Evolutionary conservation across 1,139 yeast genomes (phyloP).

Genomic region (Pichia sp.): DNA sequence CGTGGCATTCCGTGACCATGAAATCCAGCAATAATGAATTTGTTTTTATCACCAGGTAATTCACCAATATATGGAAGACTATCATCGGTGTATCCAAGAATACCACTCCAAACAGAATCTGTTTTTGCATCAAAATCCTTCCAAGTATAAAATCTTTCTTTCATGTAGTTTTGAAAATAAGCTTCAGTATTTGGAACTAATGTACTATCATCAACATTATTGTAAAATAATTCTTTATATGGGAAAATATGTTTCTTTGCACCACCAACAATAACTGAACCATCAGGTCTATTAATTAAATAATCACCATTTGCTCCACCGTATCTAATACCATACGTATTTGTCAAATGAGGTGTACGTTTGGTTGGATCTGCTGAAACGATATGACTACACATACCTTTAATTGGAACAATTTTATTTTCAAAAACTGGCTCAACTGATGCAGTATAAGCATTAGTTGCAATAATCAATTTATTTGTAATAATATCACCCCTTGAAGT

Average conservation of each 20-base stretch:
- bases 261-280: slow-evolving; percentile 29
- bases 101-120: slow-evolving; percentile 25
- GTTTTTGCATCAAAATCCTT: slow-evolving; percentile 16
- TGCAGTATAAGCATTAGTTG: slow-evolving; percentile 38
- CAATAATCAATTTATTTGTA: slow-evolving; percentile 33
- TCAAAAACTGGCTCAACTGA: slow-evolving; percentile 26
- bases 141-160: slow-evolving; percentile 25
- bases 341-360: slow-evolving; percentile 25
- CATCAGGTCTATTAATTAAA: slow-evolving; percentile 29
- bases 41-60: slow-evolving; percentile 19
- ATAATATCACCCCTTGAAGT: slow-evolving; percentile 32
- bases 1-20: slow-evolving; percentile 31
- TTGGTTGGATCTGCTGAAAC: slow-evolving; percentile 12
- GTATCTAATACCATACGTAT: slow-evolving; percentile 24
- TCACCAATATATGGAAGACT: slow-evolving; percentile 28
- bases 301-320: slow-evolving; percentile 25
- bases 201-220: slow-evolving; percentile 26
- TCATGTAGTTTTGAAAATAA: slow-evolving; percentile 25
- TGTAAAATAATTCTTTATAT: slow-evolving; percentile 20
- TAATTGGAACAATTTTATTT: slow-evolving; percentile 23
- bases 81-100: slow-evolving; percentile 28
- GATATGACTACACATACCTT: slow-evolving; percentile 25
- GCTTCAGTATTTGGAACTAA: slow-evolving; percentile 19
- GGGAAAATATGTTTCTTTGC: slow-evolving; percentile 20
- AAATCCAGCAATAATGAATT: slow-evolving; percentile 29